These are phyloP conservation scores for Coniochaeta sp. DNA, from an alignment of 2,329 filamentous ascomycete genomes.

Conservation along the genomic window DNA sequence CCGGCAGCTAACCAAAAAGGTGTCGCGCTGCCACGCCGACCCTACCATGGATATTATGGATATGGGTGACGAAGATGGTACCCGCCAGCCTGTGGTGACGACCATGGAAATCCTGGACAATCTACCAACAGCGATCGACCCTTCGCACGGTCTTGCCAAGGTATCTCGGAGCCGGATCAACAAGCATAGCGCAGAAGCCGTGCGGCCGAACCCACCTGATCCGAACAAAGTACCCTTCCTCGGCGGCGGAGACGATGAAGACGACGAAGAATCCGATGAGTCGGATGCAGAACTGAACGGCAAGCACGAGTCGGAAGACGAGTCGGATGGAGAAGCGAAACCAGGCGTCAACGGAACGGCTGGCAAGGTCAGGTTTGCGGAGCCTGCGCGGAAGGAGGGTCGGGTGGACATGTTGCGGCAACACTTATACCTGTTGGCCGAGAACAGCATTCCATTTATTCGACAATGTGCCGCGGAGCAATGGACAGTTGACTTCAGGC, in stretches of 20 bases:
- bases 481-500: slow-evolving; percentile 80
- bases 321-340: slow-evolving; percentile 1
- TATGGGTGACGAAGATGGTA: slow-evolving; percentile 24
- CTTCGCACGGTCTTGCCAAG: slow-evolving; percentile 51
- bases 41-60: slow-evolving; percentile 37
- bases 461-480: slow-evolving; percentile 62
- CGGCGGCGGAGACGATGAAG: slow-evolving; percentile 26
- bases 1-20: slow-evolving; percentile 59
- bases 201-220: slow-evolving; percentile 22
- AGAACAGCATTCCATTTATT: slow-evolving; percentile 62
- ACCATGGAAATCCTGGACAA: slow-evolving; percentile 50
- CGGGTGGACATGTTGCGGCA: slow-evolving; percentile 57
- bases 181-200: slow-evolving; percentile 38
- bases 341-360: slow-evolving; percentile 15
- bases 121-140: slow-evolving; percentile 43
- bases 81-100: slow-evolving; percentile 32
- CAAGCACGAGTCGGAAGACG: slow-evolving; percentile 13
- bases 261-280: slow-evolving; percentile 21
- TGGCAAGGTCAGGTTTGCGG: slow-evolving; percentile 45
- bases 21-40: slow-evolving; percentile 59
- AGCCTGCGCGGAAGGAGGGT: slow-evolving; percentile 32
- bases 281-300: slow-evolving; percentile 18
- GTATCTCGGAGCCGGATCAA: slow-evolving; percentile 38
- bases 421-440: slow-evolving; percentile 65
- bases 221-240: slow-evolving; percentile 18